A percentile compares a stretch with the other conserved stretches of the same genome.
These are phyloP conservation scores for Euphrasia arctica DNA, from an alignment of 305 asterid species.

Conservation along the genomic window DNA sequence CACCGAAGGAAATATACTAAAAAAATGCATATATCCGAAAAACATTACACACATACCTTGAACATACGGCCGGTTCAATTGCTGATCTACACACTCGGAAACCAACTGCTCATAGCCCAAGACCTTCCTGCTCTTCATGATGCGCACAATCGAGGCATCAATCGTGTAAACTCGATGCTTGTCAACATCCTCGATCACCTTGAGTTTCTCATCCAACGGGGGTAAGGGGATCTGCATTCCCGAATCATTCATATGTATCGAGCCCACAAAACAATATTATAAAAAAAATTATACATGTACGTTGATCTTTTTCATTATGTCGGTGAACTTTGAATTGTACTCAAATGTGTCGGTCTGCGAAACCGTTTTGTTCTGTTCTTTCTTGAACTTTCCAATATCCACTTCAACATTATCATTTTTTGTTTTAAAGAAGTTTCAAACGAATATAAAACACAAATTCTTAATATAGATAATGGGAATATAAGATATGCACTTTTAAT, in stretches of 20 bases:
- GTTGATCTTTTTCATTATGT: slow-evolving; percentile 92
- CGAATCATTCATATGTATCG: too few species aligned
- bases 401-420: too few species aligned
- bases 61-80: slow-evolving; percentile 93
- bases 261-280: too few species aligned
- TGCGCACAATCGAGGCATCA: slow-evolving; percentile 96
- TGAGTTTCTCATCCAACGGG: slow-evolving; percentile 95
- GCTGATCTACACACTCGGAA: slow-evolving; percentile 91
- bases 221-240: slow-evolving; percentile 43
- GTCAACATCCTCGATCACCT: slow-evolving; percentile 94
- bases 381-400: too few species aligned
- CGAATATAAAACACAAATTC: too few species aligned
- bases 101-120: slow-evolving; percentile 94
- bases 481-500: too few species aligned
- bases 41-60: slow-evolving; percentile 52
- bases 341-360: slow-evolving; percentile 78
- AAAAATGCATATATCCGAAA: too few species aligned
- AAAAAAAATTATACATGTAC: slow-evolving; percentile 30
- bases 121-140: slow-evolving; percentile 94
- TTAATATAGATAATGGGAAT: too few species aligned
- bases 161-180: slow-evolving; percentile 93
- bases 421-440: too few species aligned
- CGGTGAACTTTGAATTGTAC: slow-evolving; percentile 84
- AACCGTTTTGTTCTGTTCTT: slow-evolving; percentile 20
- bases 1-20: too few species aligned